phyloP scores from a whole-genome alignment of 2,329 filamentous ascomycete genomes.

The Aspergillus sp. region DNA sequence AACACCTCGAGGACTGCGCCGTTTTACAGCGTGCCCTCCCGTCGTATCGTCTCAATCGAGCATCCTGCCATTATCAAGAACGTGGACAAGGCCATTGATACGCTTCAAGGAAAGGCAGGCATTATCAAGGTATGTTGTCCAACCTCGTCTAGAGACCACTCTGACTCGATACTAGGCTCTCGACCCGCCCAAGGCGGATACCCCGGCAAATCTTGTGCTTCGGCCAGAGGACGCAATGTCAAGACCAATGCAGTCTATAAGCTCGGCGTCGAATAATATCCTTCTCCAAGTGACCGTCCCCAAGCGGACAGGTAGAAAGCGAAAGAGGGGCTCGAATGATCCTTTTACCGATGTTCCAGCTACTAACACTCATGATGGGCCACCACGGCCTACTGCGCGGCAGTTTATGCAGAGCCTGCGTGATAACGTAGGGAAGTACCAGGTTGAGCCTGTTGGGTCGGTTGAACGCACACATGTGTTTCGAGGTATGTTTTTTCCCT shows the following conservation, averaged over 20 bases:
- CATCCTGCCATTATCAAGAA: constrained; percentile 67
- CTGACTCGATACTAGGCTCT: constrained; percentile 41
- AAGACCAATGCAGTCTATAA: constrained; percentile 74
- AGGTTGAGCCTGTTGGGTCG: constrained; percentile 68
- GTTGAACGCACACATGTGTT: constrained; percentile 84
- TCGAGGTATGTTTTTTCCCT: constrained; percentile 54
- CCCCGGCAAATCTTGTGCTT: constrained; percentile 67
- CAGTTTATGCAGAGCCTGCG: constrained; percentile 53
- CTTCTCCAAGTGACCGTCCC: constrained; percentile 85
- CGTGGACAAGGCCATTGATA: constrained; percentile 62
- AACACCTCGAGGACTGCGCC: constrained; percentile 39
- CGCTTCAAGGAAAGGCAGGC: constrained; percentile 58
- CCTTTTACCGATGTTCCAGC: constrained; percentile 57
- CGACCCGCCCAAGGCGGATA: constrained; percentile 46
- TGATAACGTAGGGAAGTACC: constrained; percentile 69
- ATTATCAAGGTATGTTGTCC: constrained; percentile 50
- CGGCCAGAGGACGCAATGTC: constrained; percentile 77
- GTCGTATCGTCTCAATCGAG: constrained; percentile 61
- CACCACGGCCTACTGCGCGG: constrained; percentile 24
- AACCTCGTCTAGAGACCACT: neutral
- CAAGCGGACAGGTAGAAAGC: constrained; percentile 79
- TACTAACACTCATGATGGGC: constrained; percentile 15
- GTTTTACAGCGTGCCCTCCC: constrained; percentile 52
- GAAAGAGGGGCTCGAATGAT: constrained; percentile 73
- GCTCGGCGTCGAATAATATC: constrained; percentile 75